A percentile compares a stretch with the other conserved stretches of the same genome.
Evolutionary conservation across 441 rosid genomes (phyloP).

Genomic region (Brassica hybrid): DNA sequence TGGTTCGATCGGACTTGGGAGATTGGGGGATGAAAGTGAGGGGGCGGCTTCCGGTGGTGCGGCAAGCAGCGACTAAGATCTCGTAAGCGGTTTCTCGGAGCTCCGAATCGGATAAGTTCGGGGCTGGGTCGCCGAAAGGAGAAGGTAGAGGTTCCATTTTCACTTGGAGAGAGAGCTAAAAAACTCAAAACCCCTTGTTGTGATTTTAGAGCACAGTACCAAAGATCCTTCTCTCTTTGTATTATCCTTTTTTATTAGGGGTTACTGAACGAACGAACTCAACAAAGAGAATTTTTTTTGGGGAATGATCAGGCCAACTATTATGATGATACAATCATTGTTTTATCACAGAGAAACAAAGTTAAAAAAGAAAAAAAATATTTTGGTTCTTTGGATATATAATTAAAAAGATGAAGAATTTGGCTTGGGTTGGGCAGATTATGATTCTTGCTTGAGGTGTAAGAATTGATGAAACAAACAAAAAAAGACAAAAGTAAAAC

Average conservation of each 20-base stretch:
- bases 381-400: constrained; percentile 11
- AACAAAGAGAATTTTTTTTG: background rate
- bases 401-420: constrained; percentile 11
- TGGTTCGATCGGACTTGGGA: constrained; percentile 47
- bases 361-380: background rate
- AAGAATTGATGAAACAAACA: constrained; percentile 28
- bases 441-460: constrained; percentile 42
- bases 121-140: constrained; percentile 53
- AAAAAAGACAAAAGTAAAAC: background rate
- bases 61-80: constrained; percentile 66
- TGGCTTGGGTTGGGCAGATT: constrained; percentile 12
- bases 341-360: background rate
- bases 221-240: background rate
- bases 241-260: background rate
- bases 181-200: constrained; percentile 18
- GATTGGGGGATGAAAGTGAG: constrained; percentile 66
- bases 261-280: background rate
- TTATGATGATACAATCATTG: constrained; percentile 21
- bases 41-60: constrained; percentile 63
- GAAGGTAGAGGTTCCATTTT: constrained; percentile 42
- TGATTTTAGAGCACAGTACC: constrained; percentile 10
- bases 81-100: constrained; percentile 79
- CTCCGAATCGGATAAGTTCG: constrained; percentile 57
- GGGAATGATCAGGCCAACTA: constrained; percentile 22
- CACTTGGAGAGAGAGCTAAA: constrained; percentile 2